Evolutionary conservation across 352 stramenopile genomes (phyloP).

Genomic region (Phytopythium montanum): DNA sequence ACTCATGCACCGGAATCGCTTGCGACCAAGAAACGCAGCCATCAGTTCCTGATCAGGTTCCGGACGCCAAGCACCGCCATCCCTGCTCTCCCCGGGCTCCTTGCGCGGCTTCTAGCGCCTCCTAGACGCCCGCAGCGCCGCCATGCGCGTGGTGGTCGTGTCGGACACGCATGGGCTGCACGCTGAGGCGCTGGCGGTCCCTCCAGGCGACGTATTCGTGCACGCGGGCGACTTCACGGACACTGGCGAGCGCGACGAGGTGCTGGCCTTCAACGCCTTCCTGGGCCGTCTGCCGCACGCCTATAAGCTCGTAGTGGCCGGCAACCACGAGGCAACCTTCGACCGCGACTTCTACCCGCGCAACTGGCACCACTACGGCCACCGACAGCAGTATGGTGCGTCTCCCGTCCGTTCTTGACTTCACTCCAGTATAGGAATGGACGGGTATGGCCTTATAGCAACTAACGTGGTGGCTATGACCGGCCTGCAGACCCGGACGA

Average conservation of each 20-base stretch:
- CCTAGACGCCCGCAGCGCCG: not conserved
- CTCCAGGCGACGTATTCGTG: conserved; percentile 80
- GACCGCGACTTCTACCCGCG: conserved; percentile 61
- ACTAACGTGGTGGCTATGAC: not conserved
- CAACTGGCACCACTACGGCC: conserved; percentile 74
- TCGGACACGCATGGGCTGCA: conserved; percentile 79
- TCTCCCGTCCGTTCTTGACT: not conserved
- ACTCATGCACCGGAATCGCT: not conserved
- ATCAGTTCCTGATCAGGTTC: not conserved
- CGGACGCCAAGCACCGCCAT: too few species aligned
- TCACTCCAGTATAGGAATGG: too few species aligned
- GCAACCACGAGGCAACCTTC: conserved; percentile 85
- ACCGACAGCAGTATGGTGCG: conserved; percentile 50
- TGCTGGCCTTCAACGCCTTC: conserved; percentile 69
- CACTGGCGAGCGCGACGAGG: conserved; percentile 57
- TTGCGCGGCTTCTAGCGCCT: too few species aligned
- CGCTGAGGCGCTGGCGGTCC: conserved; percentile 60
- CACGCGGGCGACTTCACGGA: conserved; percentile 90
- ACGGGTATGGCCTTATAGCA: too few species aligned
- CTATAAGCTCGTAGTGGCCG: conserved; percentile 77
- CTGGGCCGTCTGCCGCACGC: conserved; percentile 59
- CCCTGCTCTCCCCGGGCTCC: too few species aligned
- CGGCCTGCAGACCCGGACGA: conserved; percentile 43
- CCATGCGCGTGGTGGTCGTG: conserved; percentile 67
- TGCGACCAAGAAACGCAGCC: not conserved